phyloP scores from a whole-genome alignment of 2,329 filamentous ascomycete species.

The Alternaria alternata region DNA sequence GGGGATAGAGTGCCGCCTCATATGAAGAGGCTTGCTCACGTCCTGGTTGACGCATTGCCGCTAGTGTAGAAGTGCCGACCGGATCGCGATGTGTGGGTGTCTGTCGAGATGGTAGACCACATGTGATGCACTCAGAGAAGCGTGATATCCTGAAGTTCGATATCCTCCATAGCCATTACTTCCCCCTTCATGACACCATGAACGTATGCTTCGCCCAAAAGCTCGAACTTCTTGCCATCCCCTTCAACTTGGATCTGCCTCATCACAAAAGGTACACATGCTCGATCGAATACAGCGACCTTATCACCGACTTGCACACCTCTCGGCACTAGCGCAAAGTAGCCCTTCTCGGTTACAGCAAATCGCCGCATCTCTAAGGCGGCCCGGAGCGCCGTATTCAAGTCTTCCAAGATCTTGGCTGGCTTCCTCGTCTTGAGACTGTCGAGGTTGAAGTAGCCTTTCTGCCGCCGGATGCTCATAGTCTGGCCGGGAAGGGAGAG shows the following conservation, averaged over 20 bases:
- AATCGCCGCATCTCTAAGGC: conserved; percentile 33
- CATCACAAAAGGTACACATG: conserved; percentile 32
- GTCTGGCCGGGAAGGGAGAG: conserved; percentile 31
- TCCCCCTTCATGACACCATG: conserved; percentile 37
- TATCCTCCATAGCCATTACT: conserved; percentile 16
- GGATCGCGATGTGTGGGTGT: background rate
- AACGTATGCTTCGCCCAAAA: conserved; percentile 35
- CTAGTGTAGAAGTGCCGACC: conserved; percentile 8
- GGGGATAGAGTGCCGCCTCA: conserved; percentile 2
- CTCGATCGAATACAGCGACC: conserved; percentile 29
- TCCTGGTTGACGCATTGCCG: conserved; percentile 11
- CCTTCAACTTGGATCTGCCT: background rate
- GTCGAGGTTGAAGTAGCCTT: conserved; percentile 30
- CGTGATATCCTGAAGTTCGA: conserved; percentile 17
- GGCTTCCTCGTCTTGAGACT: conserved; percentile 28
- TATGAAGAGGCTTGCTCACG: conserved; percentile 19
- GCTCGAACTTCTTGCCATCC: conserved; percentile 7
- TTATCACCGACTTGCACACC: conserved; percentile 22
- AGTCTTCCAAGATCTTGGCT: conserved; percentile 23
- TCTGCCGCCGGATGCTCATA: conserved; percentile 27
- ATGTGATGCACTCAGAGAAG: conserved; percentile 13
- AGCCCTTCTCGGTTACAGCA: conserved; percentile 28
- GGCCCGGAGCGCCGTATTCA: conserved; percentile 22
- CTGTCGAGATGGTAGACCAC: background rate
- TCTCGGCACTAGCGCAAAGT: conserved; percentile 35